Percentiles rank a stretch among this genome's conserved stretches.
Conservation (phyloP, 176 grass and related monocot genomes). For the Stipa capillata region DNA sequence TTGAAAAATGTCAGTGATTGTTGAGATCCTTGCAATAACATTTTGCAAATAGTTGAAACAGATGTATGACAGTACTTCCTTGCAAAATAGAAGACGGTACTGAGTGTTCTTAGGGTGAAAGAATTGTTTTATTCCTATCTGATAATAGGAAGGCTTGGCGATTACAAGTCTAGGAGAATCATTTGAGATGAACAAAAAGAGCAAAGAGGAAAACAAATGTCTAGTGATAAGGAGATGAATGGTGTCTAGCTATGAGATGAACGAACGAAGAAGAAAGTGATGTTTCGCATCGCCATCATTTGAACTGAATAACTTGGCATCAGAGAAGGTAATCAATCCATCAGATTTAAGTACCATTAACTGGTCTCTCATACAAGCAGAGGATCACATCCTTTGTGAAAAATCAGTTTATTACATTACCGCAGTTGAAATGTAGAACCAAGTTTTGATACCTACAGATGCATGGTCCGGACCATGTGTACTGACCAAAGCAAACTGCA, state of each 20-base stretch:
- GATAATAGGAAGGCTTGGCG: neutral
- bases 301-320: neutral
- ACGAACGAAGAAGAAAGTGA: neutral
- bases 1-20: neutral
- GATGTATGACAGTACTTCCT: neutral
- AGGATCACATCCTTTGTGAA: conserved; percentile 13
- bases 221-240: neutral
- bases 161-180: neutral
- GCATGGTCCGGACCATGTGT: conserved; percentile 18
- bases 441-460: neutral
- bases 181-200: neutral
- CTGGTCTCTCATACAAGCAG: neutral
- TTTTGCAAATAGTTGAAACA: neutral
- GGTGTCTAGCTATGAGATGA: neutral
- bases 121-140: neutral
- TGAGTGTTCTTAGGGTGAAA: neutral
- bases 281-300: neutral
- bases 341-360: conserved; percentile 4
- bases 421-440: neutral
- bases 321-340: neutral
- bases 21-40: neutral
- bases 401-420: conserved; percentile 40
- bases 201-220: neutral
- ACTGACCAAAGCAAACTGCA: conserved; percentile 2
- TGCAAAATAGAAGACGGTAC: neutral